A percentile compares a stretch with the other conserved stretches of the same genome.
Conservation (phyloP, 78 protist species). For the Guillardia theta region DNA sequence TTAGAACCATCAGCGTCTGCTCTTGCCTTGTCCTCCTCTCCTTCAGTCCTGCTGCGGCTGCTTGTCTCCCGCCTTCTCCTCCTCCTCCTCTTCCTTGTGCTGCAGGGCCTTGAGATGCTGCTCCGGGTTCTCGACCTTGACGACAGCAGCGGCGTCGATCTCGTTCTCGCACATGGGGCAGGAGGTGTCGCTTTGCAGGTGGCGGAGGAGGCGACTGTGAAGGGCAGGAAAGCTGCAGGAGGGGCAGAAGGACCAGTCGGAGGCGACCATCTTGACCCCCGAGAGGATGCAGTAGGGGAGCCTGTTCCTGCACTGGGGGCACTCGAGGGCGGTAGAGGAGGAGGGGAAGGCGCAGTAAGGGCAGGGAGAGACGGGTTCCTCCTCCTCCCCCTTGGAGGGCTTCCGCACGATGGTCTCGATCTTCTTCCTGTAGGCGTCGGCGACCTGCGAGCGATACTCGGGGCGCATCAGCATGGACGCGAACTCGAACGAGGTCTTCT, state of each 20-base stretch:
- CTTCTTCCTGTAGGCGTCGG: slow-evolving; percentile 55
- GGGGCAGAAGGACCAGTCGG: slow-evolving; percentile 65
- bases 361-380: not conserved
- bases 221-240: slow-evolving; percentile 68
- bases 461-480: slow-evolving; percentile 74
- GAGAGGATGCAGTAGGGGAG: slow-evolving; percentile 77
- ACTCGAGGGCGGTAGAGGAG: slow-evolving; percentile 56
- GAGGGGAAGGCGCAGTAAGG: not conserved
- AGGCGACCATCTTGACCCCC: slow-evolving; percentile 55
- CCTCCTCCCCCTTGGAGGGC: slow-evolving; percentile 36
- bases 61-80: not conserved
- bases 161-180: slow-evolving; percentile 44
- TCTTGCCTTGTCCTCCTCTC: no score
- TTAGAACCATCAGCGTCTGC: no score
- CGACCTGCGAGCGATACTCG: slow-evolving; percentile 46
- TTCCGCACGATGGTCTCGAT: slow-evolving; percentile 77
- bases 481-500: slow-evolving; percentile 61
- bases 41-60: no score
- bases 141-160: not conserved
- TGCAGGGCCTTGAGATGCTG: not conserved
- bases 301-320: slow-evolving; percentile 52
- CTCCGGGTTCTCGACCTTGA: not conserved
- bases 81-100: not conserved
- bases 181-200: not conserved
- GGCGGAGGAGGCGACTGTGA: not conserved